These are phyloP conservation scores for Niebla homalea DNA, from an alignment of 495 filamentous ascomycete species.

Conservation along the genomic window DNA sequence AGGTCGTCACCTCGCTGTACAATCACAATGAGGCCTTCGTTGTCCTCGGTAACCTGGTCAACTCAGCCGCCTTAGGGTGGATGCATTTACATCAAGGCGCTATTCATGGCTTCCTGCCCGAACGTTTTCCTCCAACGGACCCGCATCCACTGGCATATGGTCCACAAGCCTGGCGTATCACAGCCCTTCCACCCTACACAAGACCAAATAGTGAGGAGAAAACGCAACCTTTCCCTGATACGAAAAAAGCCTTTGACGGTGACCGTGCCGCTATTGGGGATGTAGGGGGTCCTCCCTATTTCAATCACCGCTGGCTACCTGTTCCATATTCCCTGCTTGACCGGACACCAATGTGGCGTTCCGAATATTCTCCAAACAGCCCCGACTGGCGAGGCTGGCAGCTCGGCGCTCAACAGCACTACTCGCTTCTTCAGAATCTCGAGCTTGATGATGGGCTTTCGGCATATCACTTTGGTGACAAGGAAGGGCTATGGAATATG, in stretches of 20 bases:
- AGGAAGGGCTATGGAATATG: slow-evolving; percentile 12
- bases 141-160: neutral
- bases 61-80: slow-evolving; percentile 29
- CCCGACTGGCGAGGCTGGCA: slow-evolving; percentile 9
- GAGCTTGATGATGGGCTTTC: slow-evolving; percentile 7
- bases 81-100: slow-evolving; percentile 31
- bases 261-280: neutral
- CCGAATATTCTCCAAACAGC: slow-evolving; percentile 6
- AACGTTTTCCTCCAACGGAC: slow-evolving; percentile 6
- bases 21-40: slow-evolving; percentile 28
- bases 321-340: neutral
- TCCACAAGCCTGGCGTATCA: slow-evolving; percentile 6
- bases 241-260: neutral
- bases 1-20: slow-evolving; percentile 26
- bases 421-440: slow-evolving; percentile 18
- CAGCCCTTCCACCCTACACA: slow-evolving; percentile 4
- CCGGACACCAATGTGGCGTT: slow-evolving; percentile 7
- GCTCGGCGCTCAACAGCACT: slow-evolving; percentile 18
- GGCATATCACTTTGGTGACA: slow-evolving; percentile 9
- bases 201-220: neutral
- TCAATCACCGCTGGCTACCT: slow-evolving; percentile 17
- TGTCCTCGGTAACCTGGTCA: slow-evolving; percentile 33
- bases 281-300: slow-evolving; percentile 2
- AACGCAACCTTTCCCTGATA: neutral
- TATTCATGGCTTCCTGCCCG: slow-evolving; percentile 31